Base-by-base conservation (phyloP, 1,284 basidiomycete species). In the Trametes sp. region DNA sequence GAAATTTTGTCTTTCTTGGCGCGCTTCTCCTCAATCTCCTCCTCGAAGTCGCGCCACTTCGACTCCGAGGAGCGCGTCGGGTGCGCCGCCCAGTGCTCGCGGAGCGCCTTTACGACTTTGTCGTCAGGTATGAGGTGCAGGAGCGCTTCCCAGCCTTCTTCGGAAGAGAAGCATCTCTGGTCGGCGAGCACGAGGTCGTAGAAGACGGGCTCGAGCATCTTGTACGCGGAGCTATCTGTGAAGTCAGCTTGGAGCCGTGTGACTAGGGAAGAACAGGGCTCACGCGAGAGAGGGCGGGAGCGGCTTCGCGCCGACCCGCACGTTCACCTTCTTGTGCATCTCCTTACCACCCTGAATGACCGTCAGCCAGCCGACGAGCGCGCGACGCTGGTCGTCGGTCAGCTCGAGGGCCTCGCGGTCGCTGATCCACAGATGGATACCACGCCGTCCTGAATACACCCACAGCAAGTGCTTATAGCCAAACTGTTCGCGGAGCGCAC, bases 361-460 rank as follows among this genome's bases (percentile, higher is more conserved):
- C 57, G 95, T 94, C 69, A 98, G 78, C 80, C 92, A 98, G 21
- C 84, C 88, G 19, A 98, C 94, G 46, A 99, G 81, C 0, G 95
- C 87, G 72, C 87, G 90, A 42, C 98, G 82, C 75, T 97, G 91
- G 66, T 98, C 95, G 74, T 99, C 98, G 4, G 93, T 96, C 55
- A 99, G 81, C 63, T 86, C 88, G 80, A 98, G 84, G 0, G 98
- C 98, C 59, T 92, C 87, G 54, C 84, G 81, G 76, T 99, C 97
- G 7, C 94, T 96, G 64, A 99, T 89, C 97, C 97, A 99, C 75
- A 96, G 86, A 82, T 99, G 97, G 71, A 99, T 99, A 69, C 98
- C 97, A 79, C 97, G 92, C 48, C 97, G 91, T 66, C 97, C 97
- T 16, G 98, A 99, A 77, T 98, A 99, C 26, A 99, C 96, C 98